Percentiles rank a stretch among this genome's conserved stretches.
Evolutionary conservation across 176 grass and related monocot species (phyloP).

Genomic region (Raddia distichophylla): DNA sequence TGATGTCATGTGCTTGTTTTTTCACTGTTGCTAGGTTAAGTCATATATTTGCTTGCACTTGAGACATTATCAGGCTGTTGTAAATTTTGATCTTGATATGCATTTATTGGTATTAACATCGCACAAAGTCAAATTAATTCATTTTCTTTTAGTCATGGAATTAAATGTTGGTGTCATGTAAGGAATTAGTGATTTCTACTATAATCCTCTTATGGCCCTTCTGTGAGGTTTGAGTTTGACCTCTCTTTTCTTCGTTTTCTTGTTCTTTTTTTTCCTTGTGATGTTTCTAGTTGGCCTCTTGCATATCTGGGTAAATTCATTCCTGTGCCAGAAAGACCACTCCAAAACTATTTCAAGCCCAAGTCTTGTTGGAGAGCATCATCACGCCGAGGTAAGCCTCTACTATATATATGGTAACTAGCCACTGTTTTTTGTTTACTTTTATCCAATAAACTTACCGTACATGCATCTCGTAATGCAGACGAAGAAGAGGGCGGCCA

Average conservation of each 20-base stretch:
- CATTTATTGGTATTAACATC: background rate
- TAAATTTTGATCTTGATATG: background rate
- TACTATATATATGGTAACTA: background rate
- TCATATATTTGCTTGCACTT: constrained; percentile 21
- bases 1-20: background rate
- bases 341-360: constrained; percentile 54
- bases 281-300: constrained; percentile 83
- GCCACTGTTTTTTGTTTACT: background rate
- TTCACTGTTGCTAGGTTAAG: background rate
- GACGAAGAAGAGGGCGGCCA: constrained; percentile 54
- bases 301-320: constrained; percentile 76
- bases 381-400: constrained; percentile 53
- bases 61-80: background rate
- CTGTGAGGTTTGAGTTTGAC: constrained; percentile 14
- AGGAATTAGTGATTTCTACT: background rate
- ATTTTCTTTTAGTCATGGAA: background rate
- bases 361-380: constrained; percentile 32
- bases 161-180: constrained; percentile 3
- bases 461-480: background rate
- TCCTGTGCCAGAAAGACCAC: constrained; percentile 74
- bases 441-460: constrained; percentile 10
- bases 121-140: background rate
- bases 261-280: background rate
- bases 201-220: background rate
- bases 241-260: background rate